phyloP scores from a whole-genome alignment of 768 basidiomycete genomes.

The Filobasidium floriforme region DNA sequence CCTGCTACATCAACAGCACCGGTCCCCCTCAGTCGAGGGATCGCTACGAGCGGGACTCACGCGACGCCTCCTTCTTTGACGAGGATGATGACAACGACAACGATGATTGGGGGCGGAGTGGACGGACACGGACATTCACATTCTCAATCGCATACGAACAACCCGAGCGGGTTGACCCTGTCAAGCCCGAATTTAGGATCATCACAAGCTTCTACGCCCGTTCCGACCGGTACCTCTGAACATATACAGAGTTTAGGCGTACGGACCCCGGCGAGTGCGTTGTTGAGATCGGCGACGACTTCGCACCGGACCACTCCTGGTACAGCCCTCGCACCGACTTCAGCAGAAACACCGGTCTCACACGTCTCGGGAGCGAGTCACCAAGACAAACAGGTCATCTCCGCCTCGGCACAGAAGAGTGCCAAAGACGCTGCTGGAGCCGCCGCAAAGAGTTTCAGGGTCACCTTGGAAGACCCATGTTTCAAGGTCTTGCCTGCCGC shows the following conservation, averaged over 20 bases:
- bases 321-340: neutral
- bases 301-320: constrained; percentile 6
- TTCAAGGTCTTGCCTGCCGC: constrained; percentile 98
- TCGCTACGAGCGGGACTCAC: constrained; percentile 7
- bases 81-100: constrained; percentile 14
- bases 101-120: neutral
- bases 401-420: constrained; percentile 24
- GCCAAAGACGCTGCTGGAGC: constrained; percentile 34
- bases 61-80: constrained; percentile 13
- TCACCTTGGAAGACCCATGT: constrained; percentile 93
- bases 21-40: constrained; percentile 13
- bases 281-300: neutral
- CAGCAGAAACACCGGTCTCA: constrained; percentile 9
- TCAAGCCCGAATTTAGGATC: neutral
- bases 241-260: neutral
- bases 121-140: neutral
- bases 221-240: neutral
- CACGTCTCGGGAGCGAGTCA: constrained; percentile 1
- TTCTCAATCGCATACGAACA: neutral
- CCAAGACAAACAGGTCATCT: neutral
- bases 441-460: constrained; percentile 78
- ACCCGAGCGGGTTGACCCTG: neutral
- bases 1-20: constrained; percentile 15
- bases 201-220: neutral
- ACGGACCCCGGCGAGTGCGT: neutral